phyloP scores from a whole-genome alignment of 768 basidiomycete species.

The Galerina sulciceps region DNA sequence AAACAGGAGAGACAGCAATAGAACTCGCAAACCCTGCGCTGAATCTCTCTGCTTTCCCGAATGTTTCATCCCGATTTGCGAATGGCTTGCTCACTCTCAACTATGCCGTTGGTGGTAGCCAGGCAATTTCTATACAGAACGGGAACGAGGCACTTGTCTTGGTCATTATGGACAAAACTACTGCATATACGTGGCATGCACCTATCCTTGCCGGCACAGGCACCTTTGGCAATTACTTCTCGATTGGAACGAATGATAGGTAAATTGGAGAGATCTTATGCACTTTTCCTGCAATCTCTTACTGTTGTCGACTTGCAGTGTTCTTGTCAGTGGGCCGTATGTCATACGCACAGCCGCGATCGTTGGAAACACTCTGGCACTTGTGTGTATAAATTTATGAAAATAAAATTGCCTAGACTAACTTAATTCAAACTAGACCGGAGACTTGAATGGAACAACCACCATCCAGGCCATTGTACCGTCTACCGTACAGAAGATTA shows the following conservation, averaged over 20 bases:
- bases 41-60: slow-evolving; percentile 30
- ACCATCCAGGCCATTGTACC: slow-evolving; percentile 48
- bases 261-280: slow-evolving; percentile 17
- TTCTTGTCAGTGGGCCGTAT: slow-evolving; percentile 57
- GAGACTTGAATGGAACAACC: slow-evolving; percentile 55
- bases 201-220: slow-evolving; percentile 43
- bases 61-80: slow-evolving; percentile 31
- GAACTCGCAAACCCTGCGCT: slow-evolving; percentile 32
- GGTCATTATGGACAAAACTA: slow-evolving; percentile 47
- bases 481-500: slow-evolving; percentile 32
- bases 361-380: slow-evolving; percentile 33
- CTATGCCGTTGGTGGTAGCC: slow-evolving; percentile 36
- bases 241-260: slow-evolving; percentile 49
- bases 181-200: slow-evolving; percentile 53
- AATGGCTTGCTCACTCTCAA: slow-evolving; percentile 45
- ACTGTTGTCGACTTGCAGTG: slow-evolving; percentile 23
- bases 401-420: neutral
- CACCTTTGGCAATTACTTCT: slow-evolving; percentile 46
- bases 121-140: slow-evolving; percentile 37
- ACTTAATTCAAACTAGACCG: slow-evolving; percentile 32
- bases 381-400: slow-evolving; percentile 28
- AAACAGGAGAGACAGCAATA: slow-evolving; percentile 49
- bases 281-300: neutral
- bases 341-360: slow-evolving; percentile 54
- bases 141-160: slow-evolving; percentile 32